These are phyloP conservation scores for Garcia nutans DNA, from an alignment of 345 rosid species.

Conservation along the genomic window DNA sequence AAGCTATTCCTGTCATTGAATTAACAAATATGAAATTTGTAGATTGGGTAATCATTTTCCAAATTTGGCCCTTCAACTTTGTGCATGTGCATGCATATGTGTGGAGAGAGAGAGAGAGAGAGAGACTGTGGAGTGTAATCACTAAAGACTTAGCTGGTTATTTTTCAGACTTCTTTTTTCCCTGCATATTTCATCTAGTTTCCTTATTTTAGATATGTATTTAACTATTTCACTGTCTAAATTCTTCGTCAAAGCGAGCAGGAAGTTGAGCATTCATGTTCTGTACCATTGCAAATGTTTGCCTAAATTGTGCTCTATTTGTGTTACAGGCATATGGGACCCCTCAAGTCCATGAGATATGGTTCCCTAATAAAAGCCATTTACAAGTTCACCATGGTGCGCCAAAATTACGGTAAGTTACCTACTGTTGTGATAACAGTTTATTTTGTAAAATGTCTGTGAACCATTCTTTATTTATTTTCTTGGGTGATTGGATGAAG, in stretches of 20 bases:
- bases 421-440: background rate
- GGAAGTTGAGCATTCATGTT: background rate
- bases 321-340: constrained; percentile 74
- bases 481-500: background rate
- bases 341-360: constrained; percentile 60
- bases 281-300: background rate
- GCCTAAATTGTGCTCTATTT: constrained; percentile 7
- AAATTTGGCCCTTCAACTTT: background rate
- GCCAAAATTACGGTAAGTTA: constrained; percentile 74
- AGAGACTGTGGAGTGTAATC: background rate
- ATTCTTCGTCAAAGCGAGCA: background rate
- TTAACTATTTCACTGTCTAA: background rate
- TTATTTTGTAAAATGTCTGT: background rate
- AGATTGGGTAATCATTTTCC: background rate
- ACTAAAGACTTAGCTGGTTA: background rate
- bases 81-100: background rate
- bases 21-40: constrained; percentile 1
- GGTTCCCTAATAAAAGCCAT: constrained; percentile 74
- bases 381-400: constrained; percentile 68
- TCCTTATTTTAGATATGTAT: background rate
- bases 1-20: background rate
- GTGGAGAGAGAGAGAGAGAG: background rate
- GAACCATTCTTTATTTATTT: background rate
- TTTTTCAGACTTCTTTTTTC: background rate
- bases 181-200: background rate